A percentile compares a stretch with the other conserved stretches of the same genome.
Evolutionary conservation across 2,329 filamentous ascomycete genomes (phyloP).

Genomic region (Grosmannia huntii): DNA sequence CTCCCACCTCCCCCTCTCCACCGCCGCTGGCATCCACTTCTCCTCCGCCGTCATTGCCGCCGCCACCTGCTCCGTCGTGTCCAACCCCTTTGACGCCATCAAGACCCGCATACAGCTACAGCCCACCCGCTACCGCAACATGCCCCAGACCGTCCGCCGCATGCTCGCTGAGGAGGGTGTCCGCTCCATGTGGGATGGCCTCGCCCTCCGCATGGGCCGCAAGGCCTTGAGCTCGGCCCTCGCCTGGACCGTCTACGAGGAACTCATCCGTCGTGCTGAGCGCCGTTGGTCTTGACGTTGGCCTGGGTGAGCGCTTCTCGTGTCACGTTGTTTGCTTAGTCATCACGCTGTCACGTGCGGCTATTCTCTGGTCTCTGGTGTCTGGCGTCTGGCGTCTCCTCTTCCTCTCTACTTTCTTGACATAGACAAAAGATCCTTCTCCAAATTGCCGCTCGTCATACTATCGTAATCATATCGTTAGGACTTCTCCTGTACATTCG

Average conservation of each 20-base stretch:
- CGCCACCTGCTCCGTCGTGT: constrained; percentile 70
- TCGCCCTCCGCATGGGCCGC: constrained; percentile 74
- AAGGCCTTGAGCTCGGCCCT: constrained; percentile 91
- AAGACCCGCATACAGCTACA: constrained; percentile 92
- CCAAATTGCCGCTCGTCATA: not conserved
- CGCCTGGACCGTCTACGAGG: constrained; percentile 95
- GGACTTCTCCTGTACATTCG: not conserved
- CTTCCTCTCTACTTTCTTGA: not conserved
- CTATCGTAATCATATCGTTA: not conserved
- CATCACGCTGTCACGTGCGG: not conserved
- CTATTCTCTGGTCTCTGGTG: no score
- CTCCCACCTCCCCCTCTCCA: constrained; percentile 22
- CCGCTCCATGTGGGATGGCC: constrained; percentile 69
- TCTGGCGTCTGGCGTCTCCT: not conserved
- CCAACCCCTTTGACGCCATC: constrained; percentile 93
- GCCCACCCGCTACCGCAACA: constrained; percentile 70
- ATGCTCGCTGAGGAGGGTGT: constrained; percentile 77
- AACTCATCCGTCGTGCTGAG: constrained; percentile 63
- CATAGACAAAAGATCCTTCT: not conserved
- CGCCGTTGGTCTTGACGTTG: constrained; percentile 18
- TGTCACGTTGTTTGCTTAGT: not conserved
- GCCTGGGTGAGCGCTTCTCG: no score
- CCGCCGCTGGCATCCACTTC: constrained; percentile 68
- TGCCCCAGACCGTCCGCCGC: constrained; percentile 58
- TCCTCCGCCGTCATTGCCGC: constrained; percentile 69